Conservation (phyloP, 768 basidiomycete species). For the Psilocybe subaeruginosa region DNA sequence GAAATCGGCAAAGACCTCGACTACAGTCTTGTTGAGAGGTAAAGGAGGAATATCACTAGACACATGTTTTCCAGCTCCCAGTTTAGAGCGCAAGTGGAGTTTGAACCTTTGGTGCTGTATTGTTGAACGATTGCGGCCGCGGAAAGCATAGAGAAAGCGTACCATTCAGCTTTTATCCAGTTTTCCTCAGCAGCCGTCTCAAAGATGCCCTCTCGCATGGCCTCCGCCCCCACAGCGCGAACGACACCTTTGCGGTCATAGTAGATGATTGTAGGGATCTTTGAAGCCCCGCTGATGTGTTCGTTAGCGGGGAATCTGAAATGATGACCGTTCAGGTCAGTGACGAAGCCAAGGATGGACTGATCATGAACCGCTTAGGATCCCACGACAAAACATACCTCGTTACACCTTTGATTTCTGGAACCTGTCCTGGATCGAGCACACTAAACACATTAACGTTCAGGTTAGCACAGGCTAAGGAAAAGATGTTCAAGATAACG, state of each 20-base stretch:
- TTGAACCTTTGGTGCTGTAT: constrained; percentile 30
- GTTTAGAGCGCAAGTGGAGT: constrained; percentile 32
- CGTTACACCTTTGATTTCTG: constrained; percentile 48
- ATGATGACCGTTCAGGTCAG: constrained; percentile 1
- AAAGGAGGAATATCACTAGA: constrained; percentile 41
- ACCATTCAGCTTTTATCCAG: constrained; percentile 58
- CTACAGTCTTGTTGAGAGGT: constrained; percentile 41
- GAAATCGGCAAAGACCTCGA: constrained; percentile 52
- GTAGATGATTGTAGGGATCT: constrained; percentile 45
- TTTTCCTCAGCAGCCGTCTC: constrained; percentile 46
- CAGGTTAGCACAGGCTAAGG: neutral
- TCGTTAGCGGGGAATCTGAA: constrained; percentile 53
- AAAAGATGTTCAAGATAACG: neutral
- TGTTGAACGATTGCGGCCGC: neutral
- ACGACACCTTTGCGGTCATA: constrained; percentile 45
- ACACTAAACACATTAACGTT: constrained; percentile 26
- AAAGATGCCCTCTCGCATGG: constrained; percentile 39
- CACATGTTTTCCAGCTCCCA: constrained; percentile 23
- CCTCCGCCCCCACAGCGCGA: constrained; percentile 51
- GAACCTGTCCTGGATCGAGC: constrained; percentile 40
- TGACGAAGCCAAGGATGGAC: constrained; percentile 13
- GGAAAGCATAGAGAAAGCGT: neutral
- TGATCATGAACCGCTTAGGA: neutral
- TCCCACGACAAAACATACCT: constrained; percentile 26
- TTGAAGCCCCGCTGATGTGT: constrained; percentile 46